These are phyloP conservation scores for Chlamydomonas sp. DNA, from an alignment of 139 green algal genomes.

Conservation along the genomic window DNA sequence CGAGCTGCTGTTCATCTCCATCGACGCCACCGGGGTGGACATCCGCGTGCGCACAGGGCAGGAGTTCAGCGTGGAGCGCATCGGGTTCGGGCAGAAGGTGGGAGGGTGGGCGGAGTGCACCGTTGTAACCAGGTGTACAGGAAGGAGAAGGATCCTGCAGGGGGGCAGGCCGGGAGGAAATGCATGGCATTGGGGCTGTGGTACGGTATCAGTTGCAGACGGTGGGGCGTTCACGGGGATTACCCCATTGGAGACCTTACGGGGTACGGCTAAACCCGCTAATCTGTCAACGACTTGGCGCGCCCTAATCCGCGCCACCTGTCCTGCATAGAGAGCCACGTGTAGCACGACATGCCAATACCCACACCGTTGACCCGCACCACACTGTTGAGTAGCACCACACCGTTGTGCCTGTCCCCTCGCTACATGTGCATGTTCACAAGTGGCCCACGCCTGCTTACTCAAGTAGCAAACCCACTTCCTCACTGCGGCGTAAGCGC, in stretches of 20 bases:
- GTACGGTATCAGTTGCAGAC: neutral
- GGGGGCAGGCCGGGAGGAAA: neutral
- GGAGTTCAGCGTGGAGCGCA: constrained; percentile 86
- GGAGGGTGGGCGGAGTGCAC: neutral
- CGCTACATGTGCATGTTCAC: neutral
- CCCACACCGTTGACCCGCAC: no score
- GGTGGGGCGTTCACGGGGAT: no score
- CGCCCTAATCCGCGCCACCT: no score
- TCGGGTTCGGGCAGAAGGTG: constrained; percentile 71
- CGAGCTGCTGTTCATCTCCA: constrained; percentile 92
- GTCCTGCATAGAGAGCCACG: no score
- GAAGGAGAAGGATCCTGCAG: neutral
- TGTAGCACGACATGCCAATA: no score
- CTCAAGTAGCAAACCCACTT: no score
- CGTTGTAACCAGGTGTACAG: no score
- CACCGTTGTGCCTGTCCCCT: neutral
- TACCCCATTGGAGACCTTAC: no score
- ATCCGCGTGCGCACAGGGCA: constrained; percentile 79
- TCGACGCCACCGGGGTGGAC: constrained; percentile 90
- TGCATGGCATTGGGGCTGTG: neutral
- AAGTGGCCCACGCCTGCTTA: no score
- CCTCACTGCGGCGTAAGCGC: no score
- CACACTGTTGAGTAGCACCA: neutral
- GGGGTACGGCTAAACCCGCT: no score
- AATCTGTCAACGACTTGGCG: no score